Base-by-base conservation (phyloP, 208 protist species). In the Crithidia expoeki region DNA sequence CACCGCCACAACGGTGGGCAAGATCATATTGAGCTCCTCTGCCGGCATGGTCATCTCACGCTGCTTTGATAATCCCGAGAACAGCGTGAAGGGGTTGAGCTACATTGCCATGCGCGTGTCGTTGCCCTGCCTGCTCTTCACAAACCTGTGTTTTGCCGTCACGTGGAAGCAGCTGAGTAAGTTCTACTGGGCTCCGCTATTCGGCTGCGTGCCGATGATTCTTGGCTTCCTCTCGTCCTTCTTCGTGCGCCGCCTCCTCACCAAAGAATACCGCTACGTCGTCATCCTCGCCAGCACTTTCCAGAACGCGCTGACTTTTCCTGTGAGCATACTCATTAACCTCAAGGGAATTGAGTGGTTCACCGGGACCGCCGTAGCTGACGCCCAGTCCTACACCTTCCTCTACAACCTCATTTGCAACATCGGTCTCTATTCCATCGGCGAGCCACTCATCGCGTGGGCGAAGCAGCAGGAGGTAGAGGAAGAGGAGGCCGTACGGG, bases 251-350 rank as follows among this genome's bases (percentile, higher is more conserved):
- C 23, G 23, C 0, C 33, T 87, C 16, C 63, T 88, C 10, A 72
- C 58, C 44, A 52, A 60, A 14, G 69, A 81, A 46, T 94, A 88
- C 72, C 80, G 68, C n/a, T 74, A 70, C 14, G 57, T 91, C n/a
- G 36, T 88, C 6, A 72, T 86, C 33, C 70, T 91, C 30, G 79
- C 74, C 19, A 88, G 83, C 63, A 76, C 78, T 6, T 92, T 93
- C 72, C 85, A 86, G 50, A 93, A 90, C 53, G 79, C 83, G 0
- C 63, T 94, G 16, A 82, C 84, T n/a, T 89, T 93, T 67, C 74
- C 76, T 0, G 63, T 89, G 25, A 78, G 72, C 34, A 56, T 92
- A 19, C 9, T 90, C 11, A 55, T 90, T 10, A 84, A 85, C 52
- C 66, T 92, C 12, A 88, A 85, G 25, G 84, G 79, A 7, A 67